Evolutionary conservation across 202 grass and related monocot genomes (phyloP).

Genomic region (Schoenoplectus triqueter): DNA sequence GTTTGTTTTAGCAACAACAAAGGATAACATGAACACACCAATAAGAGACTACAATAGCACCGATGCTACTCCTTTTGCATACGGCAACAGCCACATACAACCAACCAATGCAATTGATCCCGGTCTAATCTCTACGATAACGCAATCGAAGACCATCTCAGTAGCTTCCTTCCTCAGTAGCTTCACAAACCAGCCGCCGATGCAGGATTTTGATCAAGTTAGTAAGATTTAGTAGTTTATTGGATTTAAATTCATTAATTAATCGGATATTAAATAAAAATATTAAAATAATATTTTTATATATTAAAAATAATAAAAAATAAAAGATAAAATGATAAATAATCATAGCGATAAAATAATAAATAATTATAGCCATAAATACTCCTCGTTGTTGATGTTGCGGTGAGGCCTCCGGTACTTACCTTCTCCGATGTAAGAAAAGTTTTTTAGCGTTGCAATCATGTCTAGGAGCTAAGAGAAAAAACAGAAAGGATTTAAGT

Average conservation of each 20-base stretch:
- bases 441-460: slow-evolving; percentile 45
- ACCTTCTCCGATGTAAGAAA: slow-evolving; percentile 37
- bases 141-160: slow-evolving; percentile 50
- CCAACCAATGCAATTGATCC: slow-evolving; percentile 59
- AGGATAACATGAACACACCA: slow-evolving; percentile 51
- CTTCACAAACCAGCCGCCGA: slow-evolving; percentile 33
- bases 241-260: no score
- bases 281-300: no score
- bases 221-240: no score
- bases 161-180: neutral
- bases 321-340: no score
- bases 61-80: slow-evolving; percentile 54
- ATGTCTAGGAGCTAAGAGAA: slow-evolving; percentile 37
- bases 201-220: no score
- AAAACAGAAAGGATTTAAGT: slow-evolving; percentile 50
- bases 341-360: no score
- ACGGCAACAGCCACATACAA: slow-evolving; percentile 67
- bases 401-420: slow-evolving; percentile 33
- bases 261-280: no score
- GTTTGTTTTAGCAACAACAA: slow-evolving; percentile 35
- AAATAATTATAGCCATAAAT: no score
- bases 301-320: no score
- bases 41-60: slow-evolving; percentile 49
- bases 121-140: slow-evolving; percentile 73
- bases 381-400: slow-evolving; percentile 37